Conservation (phyloP, 257 asterid species). For the Thymus quinquecostatus region DNA sequence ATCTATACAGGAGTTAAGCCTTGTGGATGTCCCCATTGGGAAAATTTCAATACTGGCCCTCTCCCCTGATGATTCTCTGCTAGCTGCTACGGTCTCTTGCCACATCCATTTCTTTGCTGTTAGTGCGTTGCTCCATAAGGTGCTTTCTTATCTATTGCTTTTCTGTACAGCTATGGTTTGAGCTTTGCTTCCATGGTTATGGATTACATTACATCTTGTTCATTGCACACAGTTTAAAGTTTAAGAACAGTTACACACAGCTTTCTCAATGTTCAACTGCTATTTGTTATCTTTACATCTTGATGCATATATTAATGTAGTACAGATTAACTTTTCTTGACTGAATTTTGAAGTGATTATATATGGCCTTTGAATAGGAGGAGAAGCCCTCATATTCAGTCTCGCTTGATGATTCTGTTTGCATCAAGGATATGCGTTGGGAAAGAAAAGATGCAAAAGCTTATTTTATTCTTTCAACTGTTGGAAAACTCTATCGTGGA, state of each 20-base stretch:
- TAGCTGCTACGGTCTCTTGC: constrained; percentile 64
- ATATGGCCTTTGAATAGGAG: constrained; percentile 54
- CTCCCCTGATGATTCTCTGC: constrained; percentile 72
- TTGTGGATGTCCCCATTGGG: constrained; percentile 63
- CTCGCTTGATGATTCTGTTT: constrained; percentile 57
- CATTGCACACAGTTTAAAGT: background rate
- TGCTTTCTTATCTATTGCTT: constrained; percentile 12
- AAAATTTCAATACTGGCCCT: constrained; percentile 63
- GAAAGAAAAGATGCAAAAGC: constrained; percentile 56
- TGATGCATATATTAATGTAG: background rate
- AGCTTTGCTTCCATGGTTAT: constrained; percentile 1
- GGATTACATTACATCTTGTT: background rate
- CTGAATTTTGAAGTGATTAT: constrained; percentile 24
- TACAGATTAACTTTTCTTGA: background rate
- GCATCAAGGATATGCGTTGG: constrained; percentile 75
- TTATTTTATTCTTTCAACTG: constrained; percentile 61
- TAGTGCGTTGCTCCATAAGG: constrained; percentile 84
- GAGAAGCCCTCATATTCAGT: constrained; percentile 73
- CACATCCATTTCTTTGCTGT: constrained; percentile 72
- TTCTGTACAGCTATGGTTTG: background rate
- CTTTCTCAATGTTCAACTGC: background rate
- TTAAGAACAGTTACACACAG: background rate
- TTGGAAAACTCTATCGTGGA: constrained; percentile 74
- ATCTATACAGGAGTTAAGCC: constrained; percentile 61
- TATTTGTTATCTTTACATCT: background rate